Evolutionary conservation across 768 basidiomycete species (phyloP).

Genomic region (Baorangia bicolor): DNA sequence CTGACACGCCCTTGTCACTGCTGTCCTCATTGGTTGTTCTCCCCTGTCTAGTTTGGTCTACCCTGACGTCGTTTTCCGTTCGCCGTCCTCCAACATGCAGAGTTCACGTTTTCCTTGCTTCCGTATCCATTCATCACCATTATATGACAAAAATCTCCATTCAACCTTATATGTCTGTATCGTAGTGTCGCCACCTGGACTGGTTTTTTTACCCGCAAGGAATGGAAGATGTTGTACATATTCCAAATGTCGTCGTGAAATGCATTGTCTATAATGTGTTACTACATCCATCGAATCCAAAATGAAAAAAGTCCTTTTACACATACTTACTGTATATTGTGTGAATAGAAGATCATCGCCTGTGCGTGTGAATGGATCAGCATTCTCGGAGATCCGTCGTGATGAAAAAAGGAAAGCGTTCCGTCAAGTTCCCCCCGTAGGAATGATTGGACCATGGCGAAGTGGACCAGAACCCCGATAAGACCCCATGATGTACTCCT

Average conservation of each 20-base stretch:
- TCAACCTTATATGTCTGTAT: constrained; percentile 29
- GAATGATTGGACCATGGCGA: constrained; percentile 5
- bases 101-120: neutral
- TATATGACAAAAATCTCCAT: constrained; percentile 31
- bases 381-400: no score
- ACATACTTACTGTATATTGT: neutral
- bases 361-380: no score
- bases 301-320: neutral
- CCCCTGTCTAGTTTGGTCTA: constrained; percentile 3
- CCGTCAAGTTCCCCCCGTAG: constrained; percentile 2
- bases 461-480: no score
- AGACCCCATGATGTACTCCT: no score
- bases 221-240: constrained; percentile 32
- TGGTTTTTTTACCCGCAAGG: constrained; percentile 22
- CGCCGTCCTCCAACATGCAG: neutral
- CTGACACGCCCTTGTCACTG: constrained; percentile 16
- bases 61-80: neutral
- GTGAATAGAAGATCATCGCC: neutral
- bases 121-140: constrained; percentile 6
- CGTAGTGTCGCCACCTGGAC: constrained; percentile 25
- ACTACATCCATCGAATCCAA: neutral
- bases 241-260: constrained; percentile 2
- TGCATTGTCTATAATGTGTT: constrained; percentile 5
- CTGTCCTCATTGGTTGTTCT: constrained; percentile 18
- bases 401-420: constrained; percentile 7